Evolutionary conservation across 2,329 filamentous ascomycete species (phyloP), one percentile per base, ranked within the genome.

Genomic region (Purpureocillium lavendulum): DNA sequence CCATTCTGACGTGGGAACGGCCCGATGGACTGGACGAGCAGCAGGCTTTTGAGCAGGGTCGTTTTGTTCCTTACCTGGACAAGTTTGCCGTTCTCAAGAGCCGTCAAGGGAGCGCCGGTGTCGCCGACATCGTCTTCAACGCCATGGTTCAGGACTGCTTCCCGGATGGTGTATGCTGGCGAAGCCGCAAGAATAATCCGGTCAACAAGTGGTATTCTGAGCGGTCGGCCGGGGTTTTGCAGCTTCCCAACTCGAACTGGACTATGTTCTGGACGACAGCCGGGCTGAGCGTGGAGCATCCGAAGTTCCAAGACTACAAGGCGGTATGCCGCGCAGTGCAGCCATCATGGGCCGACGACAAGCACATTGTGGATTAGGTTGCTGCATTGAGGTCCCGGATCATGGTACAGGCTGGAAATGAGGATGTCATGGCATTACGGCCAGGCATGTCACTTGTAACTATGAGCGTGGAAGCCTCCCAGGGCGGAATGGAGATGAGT

Each of bases 191-290:
- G 54, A 79, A 89, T 56, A 97, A 98, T 55, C 90, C 89, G 0
- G 92, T 98, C 4, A 98, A 98, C 57, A 96, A 96, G 58, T 98
- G 92, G 92, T 98, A 98, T 60, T 96, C 97, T 63, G 92, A 98
- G 63, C 74, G 92, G 35, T 87, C 86, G 3, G 68, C 76, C 35
- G 92, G 92, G 0, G 89, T 82, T 2, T 84, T 82, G 73, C 92
- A 94, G 64, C 65, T 98, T 30, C 71, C 75, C 1, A 79, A 76
- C n/a, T 85, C 77, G 34, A 82, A 89, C 50, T 98, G 92, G 92
- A 87, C 88, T 4, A 96, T 97, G 88, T 98, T 98, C 56, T 98
- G 92, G 89, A 98, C 92, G 2, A 92, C 84, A 1, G 71, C 76
- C 1, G 75, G 77, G 35, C 69, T 82, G 40, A 65, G 77, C 33